A percentile compares a stretch with the other conserved stretches of the same genome.
These are phyloP conservation scores for Cordyceps pruinosa DNA, from an alignment of 2,329 filamentous ascomycete species.

Conservation along the genomic window DNA sequence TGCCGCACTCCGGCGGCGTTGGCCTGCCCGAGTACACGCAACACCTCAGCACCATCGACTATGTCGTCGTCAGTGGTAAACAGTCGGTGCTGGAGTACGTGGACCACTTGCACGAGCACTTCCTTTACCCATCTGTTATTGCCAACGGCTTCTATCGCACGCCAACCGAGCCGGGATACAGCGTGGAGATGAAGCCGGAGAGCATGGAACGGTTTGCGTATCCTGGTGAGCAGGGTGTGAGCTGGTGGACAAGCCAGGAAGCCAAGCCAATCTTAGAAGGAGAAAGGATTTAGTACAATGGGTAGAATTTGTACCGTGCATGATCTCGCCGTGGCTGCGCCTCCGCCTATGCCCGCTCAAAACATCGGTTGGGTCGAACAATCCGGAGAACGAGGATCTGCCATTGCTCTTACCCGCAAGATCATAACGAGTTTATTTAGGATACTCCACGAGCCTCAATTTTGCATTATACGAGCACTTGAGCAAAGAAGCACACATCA, in stretches of 20 bases:
- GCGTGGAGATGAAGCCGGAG: slow-evolving; percentile 85
- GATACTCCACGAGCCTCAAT: no score
- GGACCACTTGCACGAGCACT: slow-evolving; percentile 90
- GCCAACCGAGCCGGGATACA: slow-evolving; percentile 75
- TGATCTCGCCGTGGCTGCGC: no score
- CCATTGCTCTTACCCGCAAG: no score
- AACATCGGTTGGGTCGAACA: no score
- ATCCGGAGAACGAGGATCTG: no score
- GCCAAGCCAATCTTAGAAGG: slow-evolving; percentile 67
- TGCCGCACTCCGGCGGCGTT: slow-evolving; percentile 84
- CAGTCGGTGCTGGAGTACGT: slow-evolving; percentile 83
- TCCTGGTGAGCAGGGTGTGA: slow-evolving; percentile 68
- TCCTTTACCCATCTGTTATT: slow-evolving; percentile 72
- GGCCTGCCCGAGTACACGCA: slow-evolving; percentile 91
- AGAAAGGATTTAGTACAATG: slow-evolving; percentile 44
- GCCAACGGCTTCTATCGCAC: slow-evolving; percentile 85
- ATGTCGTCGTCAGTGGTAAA: slow-evolving; percentile 78
- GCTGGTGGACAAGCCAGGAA: slow-evolving; percentile 80
- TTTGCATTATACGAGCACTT: no score
- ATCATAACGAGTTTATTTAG: no score
- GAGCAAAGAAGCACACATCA: no score
- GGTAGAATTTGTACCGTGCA: no score
- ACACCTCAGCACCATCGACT: slow-evolving; percentile 87
- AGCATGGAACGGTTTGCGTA: slow-evolving; percentile 77
- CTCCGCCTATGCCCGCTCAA: no score